Evolutionary conservation across 2,329 filamentous ascomycete genomes (phyloP), one percentile per base, ranked within the genome.

Genomic region (Pleoardoris graminearum): DNA sequence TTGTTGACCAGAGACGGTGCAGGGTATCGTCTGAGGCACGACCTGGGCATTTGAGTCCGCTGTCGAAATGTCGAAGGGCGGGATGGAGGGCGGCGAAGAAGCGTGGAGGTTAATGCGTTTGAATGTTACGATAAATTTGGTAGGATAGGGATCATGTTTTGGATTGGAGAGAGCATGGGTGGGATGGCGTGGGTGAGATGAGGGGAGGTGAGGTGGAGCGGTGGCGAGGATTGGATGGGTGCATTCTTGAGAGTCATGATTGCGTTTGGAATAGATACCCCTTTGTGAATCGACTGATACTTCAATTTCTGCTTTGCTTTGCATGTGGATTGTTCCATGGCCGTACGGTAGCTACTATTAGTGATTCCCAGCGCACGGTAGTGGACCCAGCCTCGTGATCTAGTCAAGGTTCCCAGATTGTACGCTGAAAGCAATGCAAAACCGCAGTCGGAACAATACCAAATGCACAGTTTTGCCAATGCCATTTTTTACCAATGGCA

Each of bases 1-100:
- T 47, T 23, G 50, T 54, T 50, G 14, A 54, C 22, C 19, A 35
- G 6, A 8, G 6, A 12, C 2, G 32, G 17, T 38, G 56, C 50
- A 59, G 57, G 41, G 21, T 50, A 53, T 58, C 50, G 54, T 45
- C 27, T 58, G 45, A 56, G 55, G 51, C 53, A 55, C 59, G 60
- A 58, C 45, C 32, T 57, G 39, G 55, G 53, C 32, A 48, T 61
- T 29, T 63, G n/a, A 50, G 38, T 23, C 42, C 14, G 33, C 7
- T 36, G n/a, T 36, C 14, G 7, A 16, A 17, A 8, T n/a, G 16
- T 36, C 16, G 14, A 36, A 16, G 4, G 30, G 10, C 11, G n/a
- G 30, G 10, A 3, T 10, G 10, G 10, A 12, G 30, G 10, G 35
- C 16, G 30, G 36, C 29, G 29, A 27, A 35, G 29, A 3, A 23